These are phyloP conservation scores for Lepidium campestre DNA, from an alignment of 441 rosid species.

Conservation along the genomic window DNA sequence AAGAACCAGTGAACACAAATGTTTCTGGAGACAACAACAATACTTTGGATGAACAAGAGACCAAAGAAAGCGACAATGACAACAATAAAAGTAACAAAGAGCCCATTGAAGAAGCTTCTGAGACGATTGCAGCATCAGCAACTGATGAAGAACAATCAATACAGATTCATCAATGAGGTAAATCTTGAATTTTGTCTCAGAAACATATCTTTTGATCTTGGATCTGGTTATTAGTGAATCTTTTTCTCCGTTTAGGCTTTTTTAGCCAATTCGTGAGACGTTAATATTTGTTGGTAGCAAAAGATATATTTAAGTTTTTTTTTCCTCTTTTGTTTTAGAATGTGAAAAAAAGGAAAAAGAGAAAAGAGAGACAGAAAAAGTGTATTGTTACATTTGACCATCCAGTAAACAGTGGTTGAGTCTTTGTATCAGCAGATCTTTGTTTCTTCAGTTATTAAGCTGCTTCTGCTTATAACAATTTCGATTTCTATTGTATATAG, in stretches of 20 bases:
- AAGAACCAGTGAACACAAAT: constrained; percentile 18
- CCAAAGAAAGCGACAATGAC: background rate
- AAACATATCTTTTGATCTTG: constrained; percentile 11
- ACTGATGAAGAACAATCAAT: constrained; percentile 38
- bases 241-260: constrained; percentile 16
- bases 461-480: background rate
- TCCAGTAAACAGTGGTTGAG: constrained; percentile 21
- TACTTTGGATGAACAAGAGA: constrained; percentile 13
- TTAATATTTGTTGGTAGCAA: constrained; percentile 32
- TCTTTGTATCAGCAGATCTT: constrained; percentile 5
- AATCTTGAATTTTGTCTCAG: constrained; percentile 16
- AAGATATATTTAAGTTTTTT: constrained; percentile 11
- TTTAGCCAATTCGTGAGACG: constrained; percentile 26
- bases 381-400: constrained; percentile 24
- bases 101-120: constrained; percentile 8
- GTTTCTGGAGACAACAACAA: constrained; percentile 30
- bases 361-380: background rate
- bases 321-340: background rate
- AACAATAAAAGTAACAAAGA: constrained; percentile 12
- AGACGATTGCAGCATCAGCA: constrained; percentile 23
- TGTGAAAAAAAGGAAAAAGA: constrained; percentile 9
- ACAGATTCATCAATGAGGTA: constrained; percentile 46
- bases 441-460: background rate
- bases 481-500: constrained; percentile 8
- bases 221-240: constrained; percentile 6